These are phyloP conservation scores for Suillus bovinus DNA, from an alignment of 768 basidiomycete species.

Conservation along the genomic window DNA sequence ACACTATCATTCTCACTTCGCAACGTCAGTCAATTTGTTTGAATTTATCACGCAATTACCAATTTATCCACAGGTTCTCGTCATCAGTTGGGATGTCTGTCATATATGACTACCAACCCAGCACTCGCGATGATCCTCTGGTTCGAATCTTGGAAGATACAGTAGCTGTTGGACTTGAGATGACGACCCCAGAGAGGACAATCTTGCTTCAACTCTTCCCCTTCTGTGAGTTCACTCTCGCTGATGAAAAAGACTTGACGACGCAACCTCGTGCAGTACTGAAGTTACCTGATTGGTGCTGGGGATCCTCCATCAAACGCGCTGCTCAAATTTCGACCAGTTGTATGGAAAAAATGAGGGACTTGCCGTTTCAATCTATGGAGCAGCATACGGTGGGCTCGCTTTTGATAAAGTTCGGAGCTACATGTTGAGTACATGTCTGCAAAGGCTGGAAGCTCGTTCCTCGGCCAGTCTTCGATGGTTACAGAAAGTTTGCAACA, in stretches of 20 bases:
- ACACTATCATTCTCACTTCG: not conserved
- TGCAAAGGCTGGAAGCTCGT: not conserved
- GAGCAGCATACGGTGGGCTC: constrained; percentile 29
- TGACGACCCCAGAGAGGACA: constrained; percentile 11
- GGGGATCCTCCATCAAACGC: constrained; percentile 38
- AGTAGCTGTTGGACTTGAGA: not conserved
- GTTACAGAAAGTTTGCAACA: constrained; percentile 15
- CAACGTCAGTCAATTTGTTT: not conserved
- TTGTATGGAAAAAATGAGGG: constrained; percentile 7
- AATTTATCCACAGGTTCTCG: not conserved
- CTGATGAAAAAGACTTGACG: not conserved
- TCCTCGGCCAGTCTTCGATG: constrained; percentile 9
- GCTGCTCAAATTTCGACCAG: constrained; percentile 21
- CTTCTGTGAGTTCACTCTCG: constrained; percentile 16
- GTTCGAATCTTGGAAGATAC: constrained; percentile 8
- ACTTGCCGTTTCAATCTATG: constrained; percentile 25
- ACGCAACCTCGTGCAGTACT: constrained; percentile 1
- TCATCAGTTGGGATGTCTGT: not conserved
- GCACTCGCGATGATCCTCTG: not conserved
- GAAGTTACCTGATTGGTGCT: constrained; percentile 35
- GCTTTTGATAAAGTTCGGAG: not conserved
- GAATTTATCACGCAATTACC: not conserved
- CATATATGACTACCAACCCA: not conserved
- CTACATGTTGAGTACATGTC: not conserved
- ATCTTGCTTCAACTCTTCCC: constrained; percentile 13